These are phyloP conservation scores for Papilionanthe hybrid DNA, from an alignment of 116 monocot species.

Conservation along the genomic window DNA sequence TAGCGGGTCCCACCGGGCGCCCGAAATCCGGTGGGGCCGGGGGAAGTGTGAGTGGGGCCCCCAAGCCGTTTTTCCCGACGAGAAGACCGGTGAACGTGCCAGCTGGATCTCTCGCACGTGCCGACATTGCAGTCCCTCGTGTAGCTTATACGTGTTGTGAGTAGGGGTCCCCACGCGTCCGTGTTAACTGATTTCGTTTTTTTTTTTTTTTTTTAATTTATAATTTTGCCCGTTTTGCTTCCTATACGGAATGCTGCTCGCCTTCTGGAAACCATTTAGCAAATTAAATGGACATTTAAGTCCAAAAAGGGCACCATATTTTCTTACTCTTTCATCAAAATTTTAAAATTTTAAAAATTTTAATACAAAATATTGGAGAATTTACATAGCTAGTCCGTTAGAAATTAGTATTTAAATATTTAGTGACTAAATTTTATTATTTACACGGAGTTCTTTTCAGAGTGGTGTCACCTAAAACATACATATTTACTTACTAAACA, in stretches of 20 bases:
- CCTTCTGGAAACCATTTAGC: background rate
- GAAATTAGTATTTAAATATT: no score
- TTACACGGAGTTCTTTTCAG: no score
- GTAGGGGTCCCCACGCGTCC: background rate
- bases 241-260: background rate
- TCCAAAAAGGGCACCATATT: no score
- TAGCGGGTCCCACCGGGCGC: slow-evolving; percentile 7
- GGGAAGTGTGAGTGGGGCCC: background rate
- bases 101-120: background rate
- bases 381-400: no score
- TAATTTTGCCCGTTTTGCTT: background rate
- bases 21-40: background rate
- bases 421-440: no score
- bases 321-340: no score
- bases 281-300: no score
- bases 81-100: no score
- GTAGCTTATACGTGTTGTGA: background rate
- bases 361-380: no score
- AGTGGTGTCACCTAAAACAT: no score
- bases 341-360: no score
- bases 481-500: no score
- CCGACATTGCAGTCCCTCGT: background rate
- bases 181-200: background rate
- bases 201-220: background rate
- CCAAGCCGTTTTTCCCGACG: slow-evolving; percentile 1